phyloP scores from a whole-genome alignment of 176 grass and related monocot genomes.

The Themeda triandra region DNA sequence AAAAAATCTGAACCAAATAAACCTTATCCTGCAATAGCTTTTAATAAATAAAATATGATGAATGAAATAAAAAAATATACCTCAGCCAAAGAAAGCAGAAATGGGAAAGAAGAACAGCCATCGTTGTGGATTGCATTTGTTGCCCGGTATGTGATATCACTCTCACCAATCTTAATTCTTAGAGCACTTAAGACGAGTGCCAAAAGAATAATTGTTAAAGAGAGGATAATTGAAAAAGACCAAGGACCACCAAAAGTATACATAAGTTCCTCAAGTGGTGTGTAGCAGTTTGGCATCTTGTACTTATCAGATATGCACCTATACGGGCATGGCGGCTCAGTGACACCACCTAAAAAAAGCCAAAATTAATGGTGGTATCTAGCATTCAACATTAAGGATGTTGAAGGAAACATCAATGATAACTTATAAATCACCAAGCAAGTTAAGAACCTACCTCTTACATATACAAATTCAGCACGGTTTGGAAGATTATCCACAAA shows the following conservation, averaged over 20 bases:
- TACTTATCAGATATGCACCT: constrained; percentile 91
- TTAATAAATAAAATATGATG: constrained; percentile 14
- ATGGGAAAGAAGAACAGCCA: constrained; percentile 78
- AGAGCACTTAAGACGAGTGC: constrained; percentile 78
- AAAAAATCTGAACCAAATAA: too few species aligned
- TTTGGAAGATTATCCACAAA: constrained; percentile 72
- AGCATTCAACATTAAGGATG: constrained; percentile 1
- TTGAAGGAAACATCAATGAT: constrained; percentile 9
- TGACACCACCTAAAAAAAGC: constrained; percentile 82
- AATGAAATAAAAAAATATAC: constrained; percentile 49
- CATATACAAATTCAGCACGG: constrained; percentile 87
- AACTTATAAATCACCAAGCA: not conserved
- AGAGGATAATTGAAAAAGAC: constrained; percentile 80
- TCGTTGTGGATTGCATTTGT: constrained; percentile 80
- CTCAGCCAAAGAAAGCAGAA: constrained; percentile 95
- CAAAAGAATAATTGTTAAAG: constrained; percentile 73
- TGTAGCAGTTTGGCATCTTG: constrained; percentile 99
- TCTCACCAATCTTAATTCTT: constrained; percentile 92
- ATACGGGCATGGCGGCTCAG: constrained; percentile 73
- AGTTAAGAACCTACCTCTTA: constrained; percentile 68
- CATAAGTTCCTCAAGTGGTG: constrained; percentile 90
- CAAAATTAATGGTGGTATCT: constrained; percentile 21
- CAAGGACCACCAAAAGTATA: constrained; percentile 93
- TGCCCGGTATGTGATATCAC: constrained; percentile 62
- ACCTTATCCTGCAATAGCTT: constrained; percentile 8